Base-by-base conservation (phyloP, 768 basidiomycete species). In the Gymnopilus dilepis region DNA sequence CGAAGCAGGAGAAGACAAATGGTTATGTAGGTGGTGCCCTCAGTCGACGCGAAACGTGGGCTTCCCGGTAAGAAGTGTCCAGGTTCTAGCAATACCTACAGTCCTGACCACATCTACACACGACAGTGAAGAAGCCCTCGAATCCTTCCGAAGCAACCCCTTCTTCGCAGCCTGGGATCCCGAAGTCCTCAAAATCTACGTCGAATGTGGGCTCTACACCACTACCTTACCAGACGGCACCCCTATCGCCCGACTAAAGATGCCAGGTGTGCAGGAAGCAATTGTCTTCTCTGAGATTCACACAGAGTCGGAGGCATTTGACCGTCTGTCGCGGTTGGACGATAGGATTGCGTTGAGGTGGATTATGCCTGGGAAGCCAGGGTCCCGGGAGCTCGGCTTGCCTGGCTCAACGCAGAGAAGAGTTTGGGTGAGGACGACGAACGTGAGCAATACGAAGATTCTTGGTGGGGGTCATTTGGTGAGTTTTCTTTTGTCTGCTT, bases 111-210 rank as follows among this genome's bases (percentile, higher is more conserved):
- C 38, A 1, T 22, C 15, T 11, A 2, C n/a, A 45, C 11, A 28
- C 60, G 30, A 26, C 63, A 90, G 91, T 42, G 83, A 87, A 40
- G 89, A 88, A 60, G 93, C 91, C 1, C 68, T 80, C 5, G 68
- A 65, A 8, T 65, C 73, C 6, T 83, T 93, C 68, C 62, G 69
- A 53, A 73, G 77, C 55, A 83, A 77, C 30, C 82, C 87, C 0
- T 94, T 94, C 80, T 95, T 94, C 72, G 65, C 68, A 2, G 74
- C 79, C 1, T 94, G 92, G 93, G 80, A 93, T 69, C 84, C 86
- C 0, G 81, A 78, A 0, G 86, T 84, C 4, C 77, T 94, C 26
- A 74, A 78, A 38, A 58, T 78, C 19, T 94, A 93, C 68, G 74
- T 91, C 58, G 80, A 88, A 28, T 80, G 84, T 60, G 91, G 81